These are phyloP conservation scores for Venturia oleaginea DNA, from an alignment of 2,329 filamentous ascomycete species.

Conservation along the genomic window DNA sequence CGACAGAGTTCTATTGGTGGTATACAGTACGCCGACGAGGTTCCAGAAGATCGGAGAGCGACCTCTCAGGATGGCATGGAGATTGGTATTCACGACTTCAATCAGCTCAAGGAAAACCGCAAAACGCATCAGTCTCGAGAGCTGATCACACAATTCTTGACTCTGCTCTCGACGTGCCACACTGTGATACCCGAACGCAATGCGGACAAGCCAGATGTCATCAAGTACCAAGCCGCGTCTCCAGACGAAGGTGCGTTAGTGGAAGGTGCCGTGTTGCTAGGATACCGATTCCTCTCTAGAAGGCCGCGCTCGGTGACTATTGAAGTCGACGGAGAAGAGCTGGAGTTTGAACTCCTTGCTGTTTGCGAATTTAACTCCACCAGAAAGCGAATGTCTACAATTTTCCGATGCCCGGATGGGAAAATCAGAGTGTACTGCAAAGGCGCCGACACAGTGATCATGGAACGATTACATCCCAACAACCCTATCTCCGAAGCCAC, in stretches of 20 bases:
- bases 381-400: conserved; percentile 93
- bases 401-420: conserved; percentile 92
- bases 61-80: conserved; percentile 69
- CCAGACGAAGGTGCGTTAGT: conserved; percentile 97
- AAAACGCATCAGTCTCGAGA: conserved; percentile 48
- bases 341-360: conserved; percentile 82
- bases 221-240: conserved; percentile 97
- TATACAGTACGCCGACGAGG: conserved; percentile 85
- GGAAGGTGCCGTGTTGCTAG: conserved; percentile 74
- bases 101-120: conserved; percentile 61
- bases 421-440: conserved; percentile 93
- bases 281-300: conserved; percentile 83
- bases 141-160: conserved; percentile 76
- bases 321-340: conserved; percentile 59
- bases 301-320: conserved; percentile 86
- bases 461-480: conserved; percentile 76
- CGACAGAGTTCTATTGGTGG: conserved; percentile 89
- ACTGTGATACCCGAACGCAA: conserved; percentile 91
- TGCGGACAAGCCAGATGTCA: conserved; percentile 65
- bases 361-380: conserved; percentile 99
- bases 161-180: conserved; percentile 82
- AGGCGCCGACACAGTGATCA: conserved; percentile 92
- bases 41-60: conserved; percentile 81
- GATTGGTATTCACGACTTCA: conserved; percentile 77
- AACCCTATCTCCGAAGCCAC: conserved; percentile 82